A percentile compares a stretch with the other conserved stretches of the same genome.
phyloP scores from a whole-genome alignment of 805 yeast species.

The Wickerhamia fluorescens region DNA sequence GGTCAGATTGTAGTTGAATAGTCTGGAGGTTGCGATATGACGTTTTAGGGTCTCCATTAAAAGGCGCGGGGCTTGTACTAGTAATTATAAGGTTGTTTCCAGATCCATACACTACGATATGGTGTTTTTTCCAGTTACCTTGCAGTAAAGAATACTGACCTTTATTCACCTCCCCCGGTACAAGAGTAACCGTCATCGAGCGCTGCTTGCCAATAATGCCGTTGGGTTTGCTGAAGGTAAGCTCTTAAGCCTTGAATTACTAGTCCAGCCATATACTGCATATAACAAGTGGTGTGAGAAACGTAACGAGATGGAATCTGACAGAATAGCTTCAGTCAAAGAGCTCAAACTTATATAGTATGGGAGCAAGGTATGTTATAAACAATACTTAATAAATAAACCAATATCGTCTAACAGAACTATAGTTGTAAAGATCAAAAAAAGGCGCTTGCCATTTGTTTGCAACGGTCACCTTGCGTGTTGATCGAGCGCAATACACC shows the following conservation, averaged over 20 bases:
- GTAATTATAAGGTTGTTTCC: conserved; percentile 72
- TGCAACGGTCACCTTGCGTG: conserved; percentile 95
- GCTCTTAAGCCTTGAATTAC: not conserved
- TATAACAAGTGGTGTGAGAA: too few species aligned
- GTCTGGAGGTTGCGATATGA: conserved; percentile 55
- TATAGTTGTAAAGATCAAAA: conserved; percentile 87
- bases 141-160: conserved; percentile 49
- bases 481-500: conserved; percentile 86
- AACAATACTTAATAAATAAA: too few species aligned
- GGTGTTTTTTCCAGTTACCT: conserved; percentile 57
- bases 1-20: conserved; percentile 60
- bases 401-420: conserved; percentile 9
- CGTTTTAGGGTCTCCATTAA: conserved; percentile 2
- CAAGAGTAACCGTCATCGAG: conserved; percentile 55
- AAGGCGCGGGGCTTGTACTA: not conserved
- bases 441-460: conserved; percentile 90
- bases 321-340: conserved; percentile 66
- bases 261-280: conserved; percentile 1
- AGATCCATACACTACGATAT: conserved; percentile 69
- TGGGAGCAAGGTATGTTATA: conserved; percentile 50
- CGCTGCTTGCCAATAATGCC: not conserved
- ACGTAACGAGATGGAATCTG: conserved; percentile 35
- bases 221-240: not conserved
- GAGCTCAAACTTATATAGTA: conserved; percentile 7
- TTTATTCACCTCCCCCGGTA: conserved; percentile 81